Conservation (phyloP, 192 early-diverging fungal species). For the Backusella mclennaniae region DNA sequence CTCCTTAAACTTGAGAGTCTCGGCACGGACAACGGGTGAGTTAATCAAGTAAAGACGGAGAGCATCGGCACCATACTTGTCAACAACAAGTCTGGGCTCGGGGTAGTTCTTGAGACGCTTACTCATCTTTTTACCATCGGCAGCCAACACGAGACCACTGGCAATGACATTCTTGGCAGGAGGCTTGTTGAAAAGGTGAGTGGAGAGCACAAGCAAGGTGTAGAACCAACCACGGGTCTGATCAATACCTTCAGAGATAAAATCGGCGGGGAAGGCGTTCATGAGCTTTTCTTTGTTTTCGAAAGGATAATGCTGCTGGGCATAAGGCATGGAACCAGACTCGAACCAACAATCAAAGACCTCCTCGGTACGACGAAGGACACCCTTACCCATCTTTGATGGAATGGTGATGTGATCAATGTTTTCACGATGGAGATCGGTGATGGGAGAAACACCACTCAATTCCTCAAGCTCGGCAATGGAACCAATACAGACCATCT, state of each 20-base stretch:
- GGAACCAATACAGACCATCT: constrained; percentile 90
- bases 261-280: constrained; percentile 93
- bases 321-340: constrained; percentile 98
- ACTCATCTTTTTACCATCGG: constrained; percentile 99
- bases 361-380: constrained; percentile 86
- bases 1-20: constrained; percentile 93
- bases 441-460: constrained; percentile 81
- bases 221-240: constrained; percentile 99
- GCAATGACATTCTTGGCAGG: constrained; percentile 98
- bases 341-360: constrained; percentile 99
- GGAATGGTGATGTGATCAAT: constrained; percentile 98
- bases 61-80: constrained; percentile 92
- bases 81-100: constrained; percentile 78
- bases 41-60: constrained; percentile 95
- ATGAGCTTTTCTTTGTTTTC: constrained; percentile 92
- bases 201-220: constrained; percentile 95
- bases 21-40: constrained; percentile 96
- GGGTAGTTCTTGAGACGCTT: constrained; percentile 99
- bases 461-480: constrained; percentile 86
- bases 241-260: constrained; percentile 99
- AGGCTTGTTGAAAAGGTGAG: constrained; percentile 91
- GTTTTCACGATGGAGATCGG: constrained; percentile 93
- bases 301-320: constrained; percentile 99
- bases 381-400: constrained; percentile 83
- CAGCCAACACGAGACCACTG: constrained; percentile 92